Base-by-base conservation (phyloP, 2,329 filamentous ascomycete genomes). In the Xylaria sp. region DNA sequence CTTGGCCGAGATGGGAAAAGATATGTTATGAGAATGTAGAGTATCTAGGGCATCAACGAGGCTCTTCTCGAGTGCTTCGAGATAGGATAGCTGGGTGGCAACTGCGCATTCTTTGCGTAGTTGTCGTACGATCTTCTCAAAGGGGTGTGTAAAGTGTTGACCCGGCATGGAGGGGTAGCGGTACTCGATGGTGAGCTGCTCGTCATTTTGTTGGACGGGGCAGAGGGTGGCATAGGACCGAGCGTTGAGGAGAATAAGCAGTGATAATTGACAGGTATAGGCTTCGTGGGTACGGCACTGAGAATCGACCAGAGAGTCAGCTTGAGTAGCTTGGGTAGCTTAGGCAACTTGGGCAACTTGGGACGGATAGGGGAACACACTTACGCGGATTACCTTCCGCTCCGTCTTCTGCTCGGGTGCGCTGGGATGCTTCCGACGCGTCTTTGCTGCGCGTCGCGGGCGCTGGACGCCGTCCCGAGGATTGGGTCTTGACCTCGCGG, bases 261-360 rank as follows among this genome's bases (percentile, higher is more conserved):
- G 55, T n/a, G 63, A 63, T 13, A 62, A 48, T 20, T 66, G 68
- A 32, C 65, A 70, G 50, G 55, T 68, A 8, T 68, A 70, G 32
- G 48, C 59, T 51, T 64, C 41, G 39, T 68, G 1, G 10, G 60
- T 55, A 65, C 15, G 60, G 23, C 56, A 70, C 68, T 67, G 59
- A 28, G 50, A 25, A 3, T 65, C 54, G 20, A 39, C 20, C 41
- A 66, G 15, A 48, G 12, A 15, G 46, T 56, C 15, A 56, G 34
- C 54, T 13, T 23, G 15, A 32, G 18, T 3, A 25, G 23, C 23
- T 25, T 25, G 23, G 23, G 23, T 3, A 25, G 23, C 23, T 25
- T 25, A 3, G 23, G 3, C 23, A 25, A 3, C 54, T 15, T 5
- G 15, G 32, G 8, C 54, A 23, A 7, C 18, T 20, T 6, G 5